phyloP scores from a whole-genome alignment of 1,284 basidiomycete species.

The Cystobasidium sp. region DNA sequence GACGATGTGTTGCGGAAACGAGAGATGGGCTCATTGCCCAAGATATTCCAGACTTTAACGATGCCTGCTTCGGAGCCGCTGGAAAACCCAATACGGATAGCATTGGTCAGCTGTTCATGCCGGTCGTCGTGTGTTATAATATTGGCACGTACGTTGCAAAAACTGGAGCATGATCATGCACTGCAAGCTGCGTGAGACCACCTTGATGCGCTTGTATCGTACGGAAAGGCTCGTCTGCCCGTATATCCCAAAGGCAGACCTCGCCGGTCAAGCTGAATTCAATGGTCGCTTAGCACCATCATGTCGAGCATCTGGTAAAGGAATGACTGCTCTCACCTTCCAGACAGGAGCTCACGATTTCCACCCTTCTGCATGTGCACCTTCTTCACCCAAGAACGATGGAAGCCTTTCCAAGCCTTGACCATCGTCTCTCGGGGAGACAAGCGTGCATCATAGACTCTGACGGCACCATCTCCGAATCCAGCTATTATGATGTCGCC shows the following conservation, averaged over 20 bases:
- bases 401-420: conserved; percentile 71
- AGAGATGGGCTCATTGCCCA: conserved; percentile 50
- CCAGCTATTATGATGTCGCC: conserved; percentile 84
- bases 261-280: conserved; percentile 78
- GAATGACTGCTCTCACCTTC: conserved; percentile 65
- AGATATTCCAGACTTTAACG: conserved; percentile 53
- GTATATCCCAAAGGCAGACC: conserved; percentile 89
- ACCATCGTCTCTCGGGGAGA: conserved; percentile 85
- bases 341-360: conserved; percentile 80
- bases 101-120: no score
- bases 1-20: conserved; percentile 50
- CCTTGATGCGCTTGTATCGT: conserved; percentile 71
- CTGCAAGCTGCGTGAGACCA: conserved; percentile 82
- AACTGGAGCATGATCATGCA: conserved; percentile 82
- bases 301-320: not conserved
- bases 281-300: conserved; percentile 8
- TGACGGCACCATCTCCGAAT: conserved; percentile 89
- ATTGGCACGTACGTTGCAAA: conserved; percentile 88
- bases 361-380: conserved; percentile 81
- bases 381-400: conserved; percentile 89
- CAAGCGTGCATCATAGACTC: conserved; percentile 87
- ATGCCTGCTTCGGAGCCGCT: conserved; percentile 48
- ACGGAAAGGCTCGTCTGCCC: conserved; percentile 69
- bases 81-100: no score
- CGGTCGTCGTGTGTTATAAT: no score